Base-by-base conservation (phyloP, 1,139 yeast genomes). In the Yamadazyma conglobata region DNA sequence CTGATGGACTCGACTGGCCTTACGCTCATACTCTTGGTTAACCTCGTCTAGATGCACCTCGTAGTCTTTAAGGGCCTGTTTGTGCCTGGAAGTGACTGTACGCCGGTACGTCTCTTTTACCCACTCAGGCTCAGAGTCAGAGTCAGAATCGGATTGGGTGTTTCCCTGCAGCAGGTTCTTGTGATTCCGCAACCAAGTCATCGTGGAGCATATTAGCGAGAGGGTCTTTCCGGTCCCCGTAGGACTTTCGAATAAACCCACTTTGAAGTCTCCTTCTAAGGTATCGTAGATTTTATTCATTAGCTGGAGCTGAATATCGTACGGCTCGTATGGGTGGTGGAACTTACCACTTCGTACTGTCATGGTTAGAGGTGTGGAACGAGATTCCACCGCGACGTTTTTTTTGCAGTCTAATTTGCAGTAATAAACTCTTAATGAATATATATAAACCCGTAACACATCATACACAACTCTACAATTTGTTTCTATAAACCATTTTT, bases 171-270 rank as follows among this genome's bases (percentile, higher is more conserved):
- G 7, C 38, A 36, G 4, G 7, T 52, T 48, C 19, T 51, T 52
- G 42, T 73, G 63, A 23, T 77, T 72, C 30, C 96, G 60, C 9
- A 89, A 61, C 96, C 96, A 89, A 0, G 93, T 76, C 77, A 89
- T 71, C 0, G 93, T 65, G 0, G 95, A 77, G 50, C 97, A 91
- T 2, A 89, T 84, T 25, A 89, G 60, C 1, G 96, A 86, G 6
- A 89, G 60, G 0, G 96, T 88, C 56, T 89, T 89, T 4, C 97
- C 97, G 2, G 93, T 85, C 3, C 97, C 98, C 0, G 98, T 89
- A 0, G 98, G 97, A 40, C 94, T 82, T 53, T 89, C 97, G 48
- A 89, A 83, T 6, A 89, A 64, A 0, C 95, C 96, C 2, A 89
- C 64, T 50, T 82, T 85, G 51, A 69, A 77, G 17, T 66, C 64